Evolutionary conservation across 2,329 filamentous ascomycete species (phyloP), one percentile per base, ranked within the genome.

Genomic region (Penicillium sp.): DNA sequence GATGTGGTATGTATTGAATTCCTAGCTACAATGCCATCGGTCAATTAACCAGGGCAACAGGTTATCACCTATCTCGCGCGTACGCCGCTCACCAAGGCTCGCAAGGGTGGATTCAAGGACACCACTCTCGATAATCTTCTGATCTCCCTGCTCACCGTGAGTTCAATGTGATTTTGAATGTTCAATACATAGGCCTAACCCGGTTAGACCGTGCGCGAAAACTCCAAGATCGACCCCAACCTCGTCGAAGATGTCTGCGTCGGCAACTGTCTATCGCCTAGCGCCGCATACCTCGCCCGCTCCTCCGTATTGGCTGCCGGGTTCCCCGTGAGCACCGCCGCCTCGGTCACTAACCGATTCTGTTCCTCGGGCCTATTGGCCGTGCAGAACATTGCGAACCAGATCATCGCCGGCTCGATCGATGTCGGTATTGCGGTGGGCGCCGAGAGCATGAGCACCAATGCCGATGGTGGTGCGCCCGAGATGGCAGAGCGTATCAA

Each of bases 201-300:
- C 18, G 40, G 40, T 42, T 12, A 83, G 73, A 83, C 82, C 50
- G 77, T 95, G 56, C 80, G 95, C 65, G 79, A 87, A 56, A 88
- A 89, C 60, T 95, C 90, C 59, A 83, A 84, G 58, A 89, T 96
- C 73, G 87, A 95, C 74, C 90, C 91, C 29, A 77, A 77, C 42
- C 81, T 95, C 39, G 88, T 96, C 47, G 89, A 95, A 73, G 91
- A 96, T 69, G 85, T 96, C 57, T 87, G 84, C 49, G 89, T 96
- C 52, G 91, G 91, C 58, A 87, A 86, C 53, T 89, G 95, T 18
- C 83, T 96, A 42, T 83, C 88, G n/a, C 89, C 90, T 9, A 88
- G 89, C 46, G 88, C 88, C 50, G 90, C 90, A 52, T 92, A 92
- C 32, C 92, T 91, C 46, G 91, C 93, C 79, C 86, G 91, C 54